Conservation (phyloP, 352 stramenopile genomes). For the Phytophthora sansomeana region DNA sequence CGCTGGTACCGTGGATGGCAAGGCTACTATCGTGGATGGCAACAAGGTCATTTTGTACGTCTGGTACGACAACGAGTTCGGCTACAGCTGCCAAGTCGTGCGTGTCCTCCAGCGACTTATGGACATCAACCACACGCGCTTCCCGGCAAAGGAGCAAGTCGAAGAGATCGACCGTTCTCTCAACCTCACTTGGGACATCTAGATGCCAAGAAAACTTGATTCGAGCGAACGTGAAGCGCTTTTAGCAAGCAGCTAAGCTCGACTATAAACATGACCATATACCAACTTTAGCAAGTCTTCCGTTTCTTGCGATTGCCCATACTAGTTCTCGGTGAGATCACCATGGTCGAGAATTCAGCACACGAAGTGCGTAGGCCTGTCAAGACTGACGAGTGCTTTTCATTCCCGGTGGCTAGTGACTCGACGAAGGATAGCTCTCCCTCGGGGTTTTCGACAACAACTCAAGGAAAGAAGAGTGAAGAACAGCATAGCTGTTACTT, state of each 20-base stretch:
- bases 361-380: neutral
- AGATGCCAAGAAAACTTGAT: conserved; percentile 31
- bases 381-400: neutral
- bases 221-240: too few species aligned
- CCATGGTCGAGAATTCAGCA: neutral
- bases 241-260: too few species aligned
- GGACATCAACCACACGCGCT: conserved; percentile 77
- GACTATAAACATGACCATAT: conserved; percentile 16
- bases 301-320: conserved; percentile 9
- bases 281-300: conserved; percentile 19
- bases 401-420: neutral
- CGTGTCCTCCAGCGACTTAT: conserved; percentile 83
- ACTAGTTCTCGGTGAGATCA: neutral
- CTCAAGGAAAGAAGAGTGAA: conserved; percentile 19
- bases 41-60: conserved; percentile 90
- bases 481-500: too few species aligned
- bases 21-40: conserved; percentile 86
- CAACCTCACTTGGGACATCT: conserved; percentile 55
- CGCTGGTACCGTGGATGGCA: conserved; percentile 80
- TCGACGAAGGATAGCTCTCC: conserved; percentile 4
- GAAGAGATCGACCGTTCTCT: conserved; percentile 76
- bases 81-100: conserved; percentile 90
- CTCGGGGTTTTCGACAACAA: conserved; percentile 10
- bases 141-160: conserved; percentile 72
- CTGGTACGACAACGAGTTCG: conserved; percentile 94